Evolutionary conservation across 352 stramenopile species (phyloP), one percentile per base, ranked within the genome.

Genomic region (Phytophthora vignae): DNA sequence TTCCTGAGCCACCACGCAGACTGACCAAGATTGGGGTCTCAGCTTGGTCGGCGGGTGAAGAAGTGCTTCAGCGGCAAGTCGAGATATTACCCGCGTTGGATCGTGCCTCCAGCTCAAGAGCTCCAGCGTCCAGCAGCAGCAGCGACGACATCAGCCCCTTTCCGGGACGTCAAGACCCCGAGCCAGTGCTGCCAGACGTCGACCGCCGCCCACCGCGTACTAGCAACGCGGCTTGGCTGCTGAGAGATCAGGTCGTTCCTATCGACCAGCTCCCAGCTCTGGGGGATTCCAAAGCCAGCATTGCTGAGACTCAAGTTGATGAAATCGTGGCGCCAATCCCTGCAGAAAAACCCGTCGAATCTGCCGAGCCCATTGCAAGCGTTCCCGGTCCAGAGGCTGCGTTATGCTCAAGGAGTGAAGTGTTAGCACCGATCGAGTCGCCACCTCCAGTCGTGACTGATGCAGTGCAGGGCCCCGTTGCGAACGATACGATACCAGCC

Each of bases 51-150:
- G 21, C 42, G 19, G 56, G 67, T 22, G 71, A 78, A 49, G 71
- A 78, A 48, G 29, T 74, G 44, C 60, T 78, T 17, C 71, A 78
- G 17, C 60, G 71, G 11, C 52, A 71, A 38, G 60, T 74, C 14
- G 71, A 72, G 15, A 72, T 75, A 21, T 33, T 78, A 44, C 71
- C 71, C 5, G 55, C 71, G n/a, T 49, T 78, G 17, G 62, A 71
- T 55, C 61, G 57, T 11, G 12, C 40, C 15, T 54, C 27, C 3
- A 65, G 66, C 21, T 53, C 27, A 33, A 33, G n/a, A 36, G 9
- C 46, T 21, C 22, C 33, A 15, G 14, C n/a, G 3, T 12, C 54
- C 58, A 73, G 22, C 29, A 29, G 25, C 25, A 29, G 25, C 25
- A 57, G 46, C 15, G 59, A 77, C 2, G 65, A 74, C n/a, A 60